phyloP scores from a whole-genome alignment of 805 yeast genomes.

The Saccharomycopsis fibuligera region DNA sequence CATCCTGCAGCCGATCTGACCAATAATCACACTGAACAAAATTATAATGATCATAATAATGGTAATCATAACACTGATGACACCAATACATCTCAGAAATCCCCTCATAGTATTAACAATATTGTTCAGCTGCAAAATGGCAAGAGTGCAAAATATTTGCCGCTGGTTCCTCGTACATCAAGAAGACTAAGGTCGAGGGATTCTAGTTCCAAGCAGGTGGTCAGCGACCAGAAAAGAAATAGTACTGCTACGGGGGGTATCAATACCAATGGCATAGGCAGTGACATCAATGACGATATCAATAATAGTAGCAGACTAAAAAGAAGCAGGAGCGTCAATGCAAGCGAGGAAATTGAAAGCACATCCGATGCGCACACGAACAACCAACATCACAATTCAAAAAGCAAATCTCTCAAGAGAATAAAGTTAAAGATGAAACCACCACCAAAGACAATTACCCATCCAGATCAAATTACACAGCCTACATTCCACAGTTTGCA shows the following conservation, averaged over 20 bases:
- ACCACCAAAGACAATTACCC: slow-evolving; percentile 14
- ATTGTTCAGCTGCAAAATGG: too few relatives aligned
- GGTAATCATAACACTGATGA: background rate
- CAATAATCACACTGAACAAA: background rate
- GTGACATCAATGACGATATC: too few relatives aligned
- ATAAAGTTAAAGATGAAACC: slow-evolving; percentile 21
- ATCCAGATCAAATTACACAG: slow-evolving; percentile 49
- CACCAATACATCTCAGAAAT: background rate
- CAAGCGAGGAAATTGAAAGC: background rate
- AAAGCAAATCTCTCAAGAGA: slow-evolving; percentile 13
- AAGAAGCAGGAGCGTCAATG: background rate
- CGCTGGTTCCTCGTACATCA: background rate
- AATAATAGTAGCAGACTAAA: too few relatives aligned
- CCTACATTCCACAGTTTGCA: slow-evolving; percentile 39
- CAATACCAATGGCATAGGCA: too few relatives aligned
- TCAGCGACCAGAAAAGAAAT: background rate
- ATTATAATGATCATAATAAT: background rate
- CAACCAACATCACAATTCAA: background rate
- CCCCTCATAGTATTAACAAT: too few relatives aligned
- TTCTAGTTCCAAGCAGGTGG: background rate
- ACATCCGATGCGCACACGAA: background rate
- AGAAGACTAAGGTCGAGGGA: background rate
- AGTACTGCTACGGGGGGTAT: too few relatives aligned
- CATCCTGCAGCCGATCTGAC: background rate
- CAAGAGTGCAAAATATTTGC: background rate